phyloP scores from a whole-genome alignment of 2,329 filamentous ascomycete genomes.

The Botrytis sinoallii region DNA sequence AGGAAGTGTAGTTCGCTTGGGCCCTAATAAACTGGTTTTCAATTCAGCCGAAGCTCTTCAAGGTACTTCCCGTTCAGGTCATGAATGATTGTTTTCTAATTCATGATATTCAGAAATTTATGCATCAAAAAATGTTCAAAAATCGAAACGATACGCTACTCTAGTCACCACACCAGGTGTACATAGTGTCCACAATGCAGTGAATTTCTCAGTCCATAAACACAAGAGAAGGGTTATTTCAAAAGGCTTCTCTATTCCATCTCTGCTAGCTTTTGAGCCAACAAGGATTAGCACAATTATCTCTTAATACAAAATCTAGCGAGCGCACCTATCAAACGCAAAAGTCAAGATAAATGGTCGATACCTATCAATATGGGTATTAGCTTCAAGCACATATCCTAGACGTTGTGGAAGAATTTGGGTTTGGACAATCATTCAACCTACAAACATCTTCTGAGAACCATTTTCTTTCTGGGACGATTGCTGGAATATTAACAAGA shows the following conservation, averaged over 20 bases:
- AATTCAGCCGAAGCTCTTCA: neutral
- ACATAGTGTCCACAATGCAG: neutral
- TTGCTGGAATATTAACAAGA: neutral
- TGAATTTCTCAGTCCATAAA: neutral
- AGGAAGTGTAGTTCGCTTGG: neutral
- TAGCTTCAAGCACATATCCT: neutral
- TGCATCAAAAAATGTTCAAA: neutral
- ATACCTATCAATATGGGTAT: neutral
- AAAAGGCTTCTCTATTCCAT: neutral
- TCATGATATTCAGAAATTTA: neutral
- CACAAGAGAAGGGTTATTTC: neutral
- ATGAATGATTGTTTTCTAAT: neutral
- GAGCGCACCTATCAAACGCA: neutral
- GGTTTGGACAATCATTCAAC: neutral
- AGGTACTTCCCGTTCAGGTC: neutral
- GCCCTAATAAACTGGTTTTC: neutral
- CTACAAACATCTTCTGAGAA: neutral
- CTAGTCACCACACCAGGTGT: neutral
- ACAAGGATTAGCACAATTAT: neutral
- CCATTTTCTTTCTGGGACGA: neutral
- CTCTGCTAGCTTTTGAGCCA: neutral
- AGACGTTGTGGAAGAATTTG: neutral
- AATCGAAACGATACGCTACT: neutral
- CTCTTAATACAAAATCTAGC: neutral
- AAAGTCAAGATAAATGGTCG: neutral